Conservation (phyloP, 2,329 filamentous ascomycete species). For the Ambrosiella beaveri region DNA sequence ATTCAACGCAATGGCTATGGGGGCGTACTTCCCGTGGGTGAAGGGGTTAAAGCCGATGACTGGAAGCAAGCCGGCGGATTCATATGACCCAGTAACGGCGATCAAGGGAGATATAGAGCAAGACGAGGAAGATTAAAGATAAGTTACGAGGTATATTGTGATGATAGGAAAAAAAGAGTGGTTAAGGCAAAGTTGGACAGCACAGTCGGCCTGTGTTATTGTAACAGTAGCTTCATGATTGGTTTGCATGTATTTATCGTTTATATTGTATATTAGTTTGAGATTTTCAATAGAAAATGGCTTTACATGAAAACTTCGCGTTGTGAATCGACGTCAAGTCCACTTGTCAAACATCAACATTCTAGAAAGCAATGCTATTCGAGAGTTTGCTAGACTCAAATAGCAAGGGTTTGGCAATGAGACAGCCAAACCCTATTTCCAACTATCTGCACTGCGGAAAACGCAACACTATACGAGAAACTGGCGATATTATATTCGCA, state of each 20-base stretch:
- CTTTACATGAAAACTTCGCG: too few relatives aligned
- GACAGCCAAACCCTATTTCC: too few relatives aligned
- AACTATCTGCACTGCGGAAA: too few relatives aligned
- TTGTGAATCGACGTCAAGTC: too few relatives aligned
- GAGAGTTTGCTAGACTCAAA: too few relatives aligned
- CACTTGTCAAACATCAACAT: too few relatives aligned
- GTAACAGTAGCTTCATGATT: constrained; percentile 4
- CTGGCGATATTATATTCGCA: too few relatives aligned
- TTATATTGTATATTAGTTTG: not conserved
- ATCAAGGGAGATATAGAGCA: not conserved
- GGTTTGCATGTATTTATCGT: not conserved
- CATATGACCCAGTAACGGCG: not conserved
- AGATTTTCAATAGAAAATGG: not conserved
- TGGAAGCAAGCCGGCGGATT: not conserved
- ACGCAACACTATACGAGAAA: too few relatives aligned
- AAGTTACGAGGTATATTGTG: not conserved
- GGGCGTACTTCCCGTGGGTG: constrained; percentile 7
- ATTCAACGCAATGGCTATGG: constrained; percentile 3
- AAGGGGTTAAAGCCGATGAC: constrained; percentile 1
- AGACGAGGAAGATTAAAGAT: not conserved
- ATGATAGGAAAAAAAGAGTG: not conserved
- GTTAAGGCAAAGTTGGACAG: too few relatives aligned
- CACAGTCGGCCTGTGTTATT: not conserved
- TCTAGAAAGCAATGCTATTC: too few relatives aligned
- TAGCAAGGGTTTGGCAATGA: too few relatives aligned